phyloP scores from a whole-genome alignment of 257 asterid species.

The Lycium ferocissimum region DNA sequence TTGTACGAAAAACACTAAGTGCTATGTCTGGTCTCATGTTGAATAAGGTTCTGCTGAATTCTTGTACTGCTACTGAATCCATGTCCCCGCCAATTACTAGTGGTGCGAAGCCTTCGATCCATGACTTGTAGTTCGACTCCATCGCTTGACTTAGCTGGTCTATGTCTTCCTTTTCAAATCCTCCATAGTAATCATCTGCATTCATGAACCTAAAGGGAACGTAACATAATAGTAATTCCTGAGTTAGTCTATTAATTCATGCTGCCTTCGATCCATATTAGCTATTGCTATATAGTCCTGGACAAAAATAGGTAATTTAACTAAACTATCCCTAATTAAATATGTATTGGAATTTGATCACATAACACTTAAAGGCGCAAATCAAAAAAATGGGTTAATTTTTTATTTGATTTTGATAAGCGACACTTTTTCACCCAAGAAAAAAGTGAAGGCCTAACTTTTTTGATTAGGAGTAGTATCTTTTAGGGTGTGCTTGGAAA shows the following conservation, averaged over 20 bases:
- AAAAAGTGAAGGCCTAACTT: too few species aligned
- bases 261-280: too few species aligned
- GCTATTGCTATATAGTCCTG: too few species aligned
- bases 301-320: too few species aligned
- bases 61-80: slow-evolving; percentile 78
- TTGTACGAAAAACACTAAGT: slow-evolving; percentile 58
- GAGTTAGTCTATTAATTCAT: not conserved
- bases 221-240: not conserved
- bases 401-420: too few species aligned
- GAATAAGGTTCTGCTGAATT: slow-evolving; percentile 76
- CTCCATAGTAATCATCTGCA: slow-evolving; percentile 52
- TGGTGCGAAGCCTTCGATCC: slow-evolving; percentile 78
- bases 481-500: too few species aligned
- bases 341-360: too few species aligned
- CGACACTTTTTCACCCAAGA: too few species aligned
- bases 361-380: too few species aligned
- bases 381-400: too few species aligned
- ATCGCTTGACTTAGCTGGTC: slow-evolving; percentile 52
- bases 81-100: slow-evolving; percentile 74
- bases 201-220: slow-evolving; percentile 44
- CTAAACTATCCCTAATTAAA: too few species aligned
- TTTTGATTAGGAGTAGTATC: too few species aligned
- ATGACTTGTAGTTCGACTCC: slow-evolving; percentile 69
- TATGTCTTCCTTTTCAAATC: slow-evolving; percentile 53
- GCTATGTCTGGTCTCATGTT: slow-evolving; percentile 85